phyloP scores from a whole-genome alignment of 805 yeast genomes.

The Candida suzukii region DNA sequence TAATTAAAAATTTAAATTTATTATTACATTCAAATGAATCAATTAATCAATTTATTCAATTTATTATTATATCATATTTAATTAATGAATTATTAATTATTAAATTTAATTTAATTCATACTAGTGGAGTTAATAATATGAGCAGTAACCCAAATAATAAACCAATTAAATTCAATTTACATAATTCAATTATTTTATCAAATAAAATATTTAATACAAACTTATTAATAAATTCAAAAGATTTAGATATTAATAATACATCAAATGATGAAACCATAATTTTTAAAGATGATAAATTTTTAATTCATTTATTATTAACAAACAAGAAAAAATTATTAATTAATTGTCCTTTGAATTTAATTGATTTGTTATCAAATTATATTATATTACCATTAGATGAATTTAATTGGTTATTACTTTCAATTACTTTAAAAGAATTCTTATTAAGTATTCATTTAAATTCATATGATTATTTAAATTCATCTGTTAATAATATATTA shows the following conservation, averaged over 20 bases:
- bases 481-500: too few relatives aligned
- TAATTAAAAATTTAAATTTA: slow-evolving; percentile 19
- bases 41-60: slow-evolving; percentile 10
- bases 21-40: background rate
- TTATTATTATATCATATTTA: slow-evolving; percentile 22
- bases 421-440: slow-evolving; percentile 41
- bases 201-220: slow-evolving; percentile 32
- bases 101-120: slow-evolving; percentile 21
- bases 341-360: slow-evolving; percentile 41
- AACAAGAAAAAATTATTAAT: slow-evolving; percentile 42
- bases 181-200: slow-evolving; percentile 46
- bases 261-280: background rate
- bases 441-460: slow-evolving; percentile 18
- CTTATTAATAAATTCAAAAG: background rate
- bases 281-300: slow-evolving; percentile 4
- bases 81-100: slow-evolving; percentile 26
- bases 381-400: slow-evolving; percentile 32
- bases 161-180: too few relatives aligned
- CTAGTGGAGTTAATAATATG: too few relatives aligned
- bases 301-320: slow-evolving; percentile 29
- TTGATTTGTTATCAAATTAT: slow-evolving; percentile 42
- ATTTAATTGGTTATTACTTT: slow-evolving; percentile 38
- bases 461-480: slow-evolving; percentile 14
- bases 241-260: slow-evolving; percentile 6
- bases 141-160: too few relatives aligned